Percentiles rank a stretch among this genome's conserved stretches.
Evolutionary conservation across 1,284 basidiomycete species (phyloP).

Genomic region (Bondarzewia mesenterica): DNA sequence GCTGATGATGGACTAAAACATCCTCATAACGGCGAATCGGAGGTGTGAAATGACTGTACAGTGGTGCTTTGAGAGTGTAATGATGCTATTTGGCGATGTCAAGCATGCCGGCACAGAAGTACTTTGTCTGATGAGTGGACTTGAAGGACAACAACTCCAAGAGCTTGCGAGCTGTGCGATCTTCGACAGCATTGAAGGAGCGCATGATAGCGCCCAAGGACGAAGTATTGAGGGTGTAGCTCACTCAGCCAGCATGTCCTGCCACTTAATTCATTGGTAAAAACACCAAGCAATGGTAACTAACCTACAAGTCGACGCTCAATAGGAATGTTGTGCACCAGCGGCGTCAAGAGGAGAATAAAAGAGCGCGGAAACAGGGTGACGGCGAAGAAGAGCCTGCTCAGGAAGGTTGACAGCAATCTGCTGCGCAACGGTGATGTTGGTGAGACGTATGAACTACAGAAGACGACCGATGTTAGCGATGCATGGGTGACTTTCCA

Average conservation of each 20-base stretch:
- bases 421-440: slow-evolving; percentile 86
- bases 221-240: slow-evolving; percentile 80
- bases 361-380: too few relatives aligned
- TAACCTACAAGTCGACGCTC: slow-evolving; percentile 75
- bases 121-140: slow-evolving; percentile 88
- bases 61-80: slow-evolving; percentile 83
- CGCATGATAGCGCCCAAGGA: slow-evolving; percentile 80
- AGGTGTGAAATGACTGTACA: slow-evolving; percentile 97
- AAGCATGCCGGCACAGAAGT: slow-evolving; percentile 98
- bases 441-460: slow-evolving; percentile 91
- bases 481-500: too few relatives aligned
- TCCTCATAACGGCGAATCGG: slow-evolving; percentile 94
- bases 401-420: slow-evolving; percentile 92
- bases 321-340: slow-evolving; percentile 87
- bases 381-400: slow-evolving; percentile 88
- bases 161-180: slow-evolving; percentile 66
- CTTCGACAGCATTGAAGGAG: slow-evolving; percentile 69
- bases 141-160: slow-evolving; percentile 82
- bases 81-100: slow-evolving; percentile 98
- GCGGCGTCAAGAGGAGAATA: too few relatives aligned
- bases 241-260: slow-evolving; percentile 73
- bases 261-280: too few relatives aligned
- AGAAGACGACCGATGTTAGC: too few relatives aligned
- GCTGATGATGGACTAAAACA: slow-evolving; percentile 92
- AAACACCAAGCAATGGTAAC: slow-evolving; percentile 6